Conservation (phyloP, 352 stramenopile species). For the Pythium myriotylum region DNA sequence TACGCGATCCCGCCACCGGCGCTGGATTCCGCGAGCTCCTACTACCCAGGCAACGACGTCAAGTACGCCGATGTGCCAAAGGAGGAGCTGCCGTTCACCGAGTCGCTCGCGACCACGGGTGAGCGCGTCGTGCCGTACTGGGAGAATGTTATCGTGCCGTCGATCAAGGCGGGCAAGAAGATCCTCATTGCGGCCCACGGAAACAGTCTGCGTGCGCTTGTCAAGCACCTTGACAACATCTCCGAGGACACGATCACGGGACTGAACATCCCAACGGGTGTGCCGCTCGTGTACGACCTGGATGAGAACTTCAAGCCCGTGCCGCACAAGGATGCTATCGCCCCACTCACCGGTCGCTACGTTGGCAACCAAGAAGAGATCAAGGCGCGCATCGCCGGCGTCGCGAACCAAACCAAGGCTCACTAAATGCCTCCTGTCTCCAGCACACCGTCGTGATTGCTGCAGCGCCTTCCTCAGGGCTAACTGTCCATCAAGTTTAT, state of each 20-base stretch:
- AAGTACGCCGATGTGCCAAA: slow-evolving; percentile 92
- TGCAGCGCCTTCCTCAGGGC: neutral
- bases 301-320: slow-evolving; percentile 98
- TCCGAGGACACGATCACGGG: slow-evolving; percentile 95
- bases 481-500: neutral
- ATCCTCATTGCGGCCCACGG: slow-evolving; percentile 98
- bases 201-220: slow-evolving; percentile 97
- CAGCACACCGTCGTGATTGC: too few species aligned
- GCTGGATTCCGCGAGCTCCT: slow-evolving; percentile 86
- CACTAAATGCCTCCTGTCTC: slow-evolving; percentile 35
- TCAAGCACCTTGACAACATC: slow-evolving; percentile 99
- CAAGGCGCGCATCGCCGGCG: slow-evolving; percentile 94
- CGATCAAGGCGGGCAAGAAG: slow-evolving; percentile 94
- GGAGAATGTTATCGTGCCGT: slow-evolving; percentile 94
- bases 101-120: slow-evolving; percentile 93
- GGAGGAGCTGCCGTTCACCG: slow-evolving; percentile 91
- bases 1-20: slow-evolving; percentile 97
- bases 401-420: slow-evolving; percentile 96
- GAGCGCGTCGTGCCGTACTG: slow-evolving; percentile 97
- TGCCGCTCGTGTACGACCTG: slow-evolving; percentile 97
- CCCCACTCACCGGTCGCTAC: slow-evolving; percentile 76
- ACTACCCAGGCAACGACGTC: slow-evolving; percentile 91
- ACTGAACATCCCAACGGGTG: slow-evolving; percentile 97
- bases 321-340: slow-evolving; percentile 91
- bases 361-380: slow-evolving; percentile 97